These are phyloP conservation scores for Eleusine coracana DNA, from an alignment of 176 grass and related monocot genomes.

Conservation along the genomic window DNA sequence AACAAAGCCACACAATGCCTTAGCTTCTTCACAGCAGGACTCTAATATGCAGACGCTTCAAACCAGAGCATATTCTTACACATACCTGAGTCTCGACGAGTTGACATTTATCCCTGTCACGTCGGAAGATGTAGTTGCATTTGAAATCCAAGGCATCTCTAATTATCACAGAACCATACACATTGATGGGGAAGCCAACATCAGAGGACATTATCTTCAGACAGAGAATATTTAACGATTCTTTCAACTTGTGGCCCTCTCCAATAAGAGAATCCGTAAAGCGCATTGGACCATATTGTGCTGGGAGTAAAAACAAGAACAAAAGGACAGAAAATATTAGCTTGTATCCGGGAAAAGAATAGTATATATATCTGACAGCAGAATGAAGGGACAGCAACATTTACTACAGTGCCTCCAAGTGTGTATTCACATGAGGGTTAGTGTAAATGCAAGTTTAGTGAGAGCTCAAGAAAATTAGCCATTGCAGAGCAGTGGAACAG, in stretches of 20 bases:
- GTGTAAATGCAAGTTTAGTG: not conserved
- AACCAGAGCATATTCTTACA: too few species aligned
- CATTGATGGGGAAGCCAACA: conserved; percentile 30
- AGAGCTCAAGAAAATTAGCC: not conserved
- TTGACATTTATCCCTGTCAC: conserved; percentile 34
- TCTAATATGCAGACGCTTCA: too few species aligned
- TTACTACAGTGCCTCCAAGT: too few species aligned
- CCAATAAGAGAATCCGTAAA: conserved; percentile 25
- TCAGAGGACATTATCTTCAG: conserved; percentile 32
- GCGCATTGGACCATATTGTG: conserved; percentile 37
- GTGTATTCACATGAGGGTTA: not conserved
- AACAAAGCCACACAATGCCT: too few species aligned
- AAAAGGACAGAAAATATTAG: not conserved
- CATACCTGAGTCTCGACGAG: conserved; percentile 1
- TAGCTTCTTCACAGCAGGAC: too few species aligned
- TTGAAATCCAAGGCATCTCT: conserved; percentile 27
- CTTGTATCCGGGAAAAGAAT: not conserved
- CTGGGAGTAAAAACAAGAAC: not conserved
- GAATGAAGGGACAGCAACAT: too few species aligned
- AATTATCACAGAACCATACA: conserved; percentile 35
- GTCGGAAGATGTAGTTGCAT: conserved; percentile 25
- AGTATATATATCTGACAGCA: not conserved
- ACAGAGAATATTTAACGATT: conserved; percentile 31
- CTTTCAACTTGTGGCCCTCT: not conserved
- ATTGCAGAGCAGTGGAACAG: too few species aligned